Percentiles rank a stretch among this genome's conserved stretches.
phyloP scores from a whole-genome alignment of 331 rosid genomes.

The Erythrophleum ivorense region DNA sequence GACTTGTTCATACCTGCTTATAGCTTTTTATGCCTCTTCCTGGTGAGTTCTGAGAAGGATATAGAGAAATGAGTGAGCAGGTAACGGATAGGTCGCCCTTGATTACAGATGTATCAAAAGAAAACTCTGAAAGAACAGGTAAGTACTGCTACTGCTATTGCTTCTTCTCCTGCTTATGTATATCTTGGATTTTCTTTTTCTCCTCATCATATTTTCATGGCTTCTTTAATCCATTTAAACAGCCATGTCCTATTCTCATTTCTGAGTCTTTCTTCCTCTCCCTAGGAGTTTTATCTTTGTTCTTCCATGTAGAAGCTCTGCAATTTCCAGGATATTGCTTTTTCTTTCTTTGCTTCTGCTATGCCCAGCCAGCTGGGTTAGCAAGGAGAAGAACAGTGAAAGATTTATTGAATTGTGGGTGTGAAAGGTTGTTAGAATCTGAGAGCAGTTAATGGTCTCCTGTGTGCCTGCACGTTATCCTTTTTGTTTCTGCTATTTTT shows the following conservation, averaged over 20 bases:
- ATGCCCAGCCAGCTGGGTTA: background rate
- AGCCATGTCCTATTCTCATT: no score
- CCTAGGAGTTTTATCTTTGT: no score
- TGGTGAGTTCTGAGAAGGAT: background rate
- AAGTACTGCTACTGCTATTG: background rate
- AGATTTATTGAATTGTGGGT: slow-evolving; percentile 39
- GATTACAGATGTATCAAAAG: background rate
- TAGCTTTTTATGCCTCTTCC: background rate
- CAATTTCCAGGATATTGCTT: no score
- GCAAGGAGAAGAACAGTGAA: background rate
- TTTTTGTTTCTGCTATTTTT: no score
- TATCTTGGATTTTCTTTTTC: background rate
- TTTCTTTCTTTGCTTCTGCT: background rate
- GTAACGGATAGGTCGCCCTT: background rate
- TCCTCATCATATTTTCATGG: background rate
- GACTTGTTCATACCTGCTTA: background rate
- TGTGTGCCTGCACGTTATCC: no score
- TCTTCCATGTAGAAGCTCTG: no score
- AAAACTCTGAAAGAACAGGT: background rate
- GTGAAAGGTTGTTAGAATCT: slow-evolving; percentile 5
- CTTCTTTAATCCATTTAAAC: no score
- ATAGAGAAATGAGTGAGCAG: background rate
- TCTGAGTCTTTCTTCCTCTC: no score
- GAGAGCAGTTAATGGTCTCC: background rate
- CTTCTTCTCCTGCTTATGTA: background rate